Evolutionary conservation across 2,329 filamentous ascomycete genomes (phyloP).

Genomic region (Pestalotiopsis sp.): DNA sequence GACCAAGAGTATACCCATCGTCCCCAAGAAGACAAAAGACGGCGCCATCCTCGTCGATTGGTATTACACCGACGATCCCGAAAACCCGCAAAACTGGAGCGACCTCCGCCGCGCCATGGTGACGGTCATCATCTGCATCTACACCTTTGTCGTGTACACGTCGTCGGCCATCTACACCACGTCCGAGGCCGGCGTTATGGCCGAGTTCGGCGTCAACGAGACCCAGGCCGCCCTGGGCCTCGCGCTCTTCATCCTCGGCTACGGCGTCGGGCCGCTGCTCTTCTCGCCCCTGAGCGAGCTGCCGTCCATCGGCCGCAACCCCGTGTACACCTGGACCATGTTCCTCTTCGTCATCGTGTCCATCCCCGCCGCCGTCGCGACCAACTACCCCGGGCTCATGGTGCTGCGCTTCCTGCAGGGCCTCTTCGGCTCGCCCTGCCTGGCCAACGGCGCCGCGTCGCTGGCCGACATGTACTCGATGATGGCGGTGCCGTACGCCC

Average conservation of each 20-base stretch:
- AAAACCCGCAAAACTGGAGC: constrained; percentile 60
- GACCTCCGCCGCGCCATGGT: constrained; percentile 43
- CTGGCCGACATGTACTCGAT: constrained; percentile 57
- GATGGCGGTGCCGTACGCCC: constrained; percentile 57
- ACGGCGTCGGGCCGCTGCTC: constrained; percentile 65
- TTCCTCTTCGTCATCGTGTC: constrained; percentile 69
- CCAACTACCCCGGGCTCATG: constrained; percentile 66
- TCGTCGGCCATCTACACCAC: constrained; percentile 54
- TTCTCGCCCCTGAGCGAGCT: constrained; percentile 71
- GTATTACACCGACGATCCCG: constrained; percentile 54
- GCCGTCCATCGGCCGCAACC: constrained; percentile 67
- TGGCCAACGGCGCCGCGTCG: constrained; percentile 61
- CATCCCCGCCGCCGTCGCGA: constrained; percentile 64
- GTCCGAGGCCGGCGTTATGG: constrained; percentile 48
- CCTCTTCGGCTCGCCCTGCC: constrained; percentile 67
- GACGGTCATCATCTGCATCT: constrained; percentile 51
- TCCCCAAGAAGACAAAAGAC: constrained; percentile 30
- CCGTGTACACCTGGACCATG: constrained; percentile 69
- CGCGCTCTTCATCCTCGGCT: constrained; percentile 65
- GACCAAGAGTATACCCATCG: constrained; percentile 29
- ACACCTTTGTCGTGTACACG: constrained; percentile 62
- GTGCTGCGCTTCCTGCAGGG: constrained; percentile 67
- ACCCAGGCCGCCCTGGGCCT: constrained; percentile 59
- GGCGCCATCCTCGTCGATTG: constrained; percentile 30
- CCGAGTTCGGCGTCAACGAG: constrained; percentile 53